phyloP scores from a whole-genome alignment of 257 asterid genomes.

The Plantago elongata region DNA sequence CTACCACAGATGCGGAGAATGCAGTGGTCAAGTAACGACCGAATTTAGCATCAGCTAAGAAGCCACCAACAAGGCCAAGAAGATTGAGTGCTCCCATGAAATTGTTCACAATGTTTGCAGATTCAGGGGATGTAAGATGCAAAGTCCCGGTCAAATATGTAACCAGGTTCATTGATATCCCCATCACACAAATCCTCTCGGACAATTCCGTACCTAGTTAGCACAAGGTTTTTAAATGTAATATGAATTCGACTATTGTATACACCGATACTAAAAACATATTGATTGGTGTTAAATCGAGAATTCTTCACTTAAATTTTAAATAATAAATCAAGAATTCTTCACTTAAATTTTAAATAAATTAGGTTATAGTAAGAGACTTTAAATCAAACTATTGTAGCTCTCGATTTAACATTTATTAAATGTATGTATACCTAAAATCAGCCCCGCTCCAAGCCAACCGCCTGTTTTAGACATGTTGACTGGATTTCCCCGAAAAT shows the following conservation, averaged over 20 bases:
- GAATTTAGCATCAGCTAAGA: conserved; percentile 86
- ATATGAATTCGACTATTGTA: too few species aligned
- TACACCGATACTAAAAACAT: too few species aligned
- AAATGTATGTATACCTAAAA: conserved; percentile 2
- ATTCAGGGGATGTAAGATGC: conserved; percentile 56
- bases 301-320: too few species aligned
- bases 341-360: too few species aligned
- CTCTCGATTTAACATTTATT: too few species aligned
- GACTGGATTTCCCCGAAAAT: not conserved
- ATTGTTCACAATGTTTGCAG: conserved; percentile 86
- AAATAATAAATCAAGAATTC: too few species aligned
- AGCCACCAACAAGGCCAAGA: conserved; percentile 81
- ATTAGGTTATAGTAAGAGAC: too few species aligned
- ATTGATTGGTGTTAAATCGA: too few species aligned
- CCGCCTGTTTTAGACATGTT: conserved; percentile 2
- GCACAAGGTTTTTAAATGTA: too few species aligned
- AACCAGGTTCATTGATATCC: conserved; percentile 76
- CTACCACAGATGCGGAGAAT: conserved; percentile 47
- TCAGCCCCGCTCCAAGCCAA: conserved; percentile 11
- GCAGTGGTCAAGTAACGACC: conserved; percentile 77
- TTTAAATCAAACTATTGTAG: too few species aligned
- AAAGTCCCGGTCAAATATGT: conserved; percentile 57
- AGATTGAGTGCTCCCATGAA: conserved; percentile 89
- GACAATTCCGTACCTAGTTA: conserved; percentile 43
- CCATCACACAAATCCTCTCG: conserved; percentile 79